A percentile compares a stretch with the other conserved stretches of the same genome.
Evolutionary conservation across 2,329 filamentous ascomycete genomes (phyloP).

Genomic region (Alternaria triticimaculans): DNA sequence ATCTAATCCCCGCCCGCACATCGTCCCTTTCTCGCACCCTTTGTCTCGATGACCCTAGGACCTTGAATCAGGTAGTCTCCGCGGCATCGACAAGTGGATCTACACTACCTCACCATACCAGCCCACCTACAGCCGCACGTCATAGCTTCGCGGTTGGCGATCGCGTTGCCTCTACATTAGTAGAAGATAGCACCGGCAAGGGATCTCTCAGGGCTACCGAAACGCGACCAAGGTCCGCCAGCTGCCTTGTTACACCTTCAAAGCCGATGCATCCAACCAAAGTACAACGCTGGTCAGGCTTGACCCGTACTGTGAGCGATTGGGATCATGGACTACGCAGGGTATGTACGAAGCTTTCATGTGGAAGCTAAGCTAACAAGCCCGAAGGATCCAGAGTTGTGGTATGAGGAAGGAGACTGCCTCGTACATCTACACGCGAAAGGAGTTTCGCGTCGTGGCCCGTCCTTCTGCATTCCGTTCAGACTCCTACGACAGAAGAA

Average conservation of each 20-base stretch:
- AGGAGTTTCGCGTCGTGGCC: conserved; percentile 68
- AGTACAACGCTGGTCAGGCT: conserved; percentile 45
- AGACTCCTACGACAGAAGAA: conserved; percentile 62
- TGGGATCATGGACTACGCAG: conserved; percentile 56
- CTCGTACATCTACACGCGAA: conserved; percentile 71
- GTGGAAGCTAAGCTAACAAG: conserved; percentile 6
- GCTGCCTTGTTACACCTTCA: conserved; percentile 21
- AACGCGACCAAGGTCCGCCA: conserved; percentile 24
- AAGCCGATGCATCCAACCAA: conserved; percentile 30
- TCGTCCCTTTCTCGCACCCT: conserved; percentile 15
- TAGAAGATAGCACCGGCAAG: background rate
- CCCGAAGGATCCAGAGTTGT: conserved; percentile 73
- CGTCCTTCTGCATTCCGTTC: conserved; percentile 72
- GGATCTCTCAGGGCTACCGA: background rate
- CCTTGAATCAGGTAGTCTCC: conserved; percentile 3
- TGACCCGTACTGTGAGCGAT: conserved; percentile 38
- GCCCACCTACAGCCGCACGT: conserved; percentile 3
- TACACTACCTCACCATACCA: conserved; percentile 3
- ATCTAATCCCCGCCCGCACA: conserved; percentile 23
- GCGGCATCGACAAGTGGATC: conserved; percentile 2
- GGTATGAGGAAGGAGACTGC: conserved; percentile 72
- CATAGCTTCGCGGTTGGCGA: conserved; percentile 8
- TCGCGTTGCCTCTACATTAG: conserved; percentile 3
- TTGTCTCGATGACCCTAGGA: background rate
- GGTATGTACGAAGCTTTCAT: conserved; percentile 40